phyloP scores from a whole-genome alignment of 208 protist species.

The Acanthamoeba royreba region DNA sequence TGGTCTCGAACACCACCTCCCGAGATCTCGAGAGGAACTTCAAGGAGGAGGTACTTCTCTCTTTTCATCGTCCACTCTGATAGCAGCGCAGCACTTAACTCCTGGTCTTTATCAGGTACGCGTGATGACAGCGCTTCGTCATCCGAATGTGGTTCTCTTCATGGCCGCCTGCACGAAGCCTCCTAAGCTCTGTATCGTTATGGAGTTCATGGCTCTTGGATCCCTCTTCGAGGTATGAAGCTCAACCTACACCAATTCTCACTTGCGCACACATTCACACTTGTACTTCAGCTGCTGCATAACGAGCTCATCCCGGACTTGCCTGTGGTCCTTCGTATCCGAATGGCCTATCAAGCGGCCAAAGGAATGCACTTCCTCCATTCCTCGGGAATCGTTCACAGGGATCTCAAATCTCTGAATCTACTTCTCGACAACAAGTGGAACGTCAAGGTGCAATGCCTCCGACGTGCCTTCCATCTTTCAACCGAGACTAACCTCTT shows the following conservation, averaged over 20 bases:
- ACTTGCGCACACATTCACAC: too few species aligned
- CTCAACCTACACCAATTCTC: too few species aligned
- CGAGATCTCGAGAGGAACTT: background rate
- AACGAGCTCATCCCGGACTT: background rate
- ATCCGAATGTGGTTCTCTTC: constrained; percentile 68
- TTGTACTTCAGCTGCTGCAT: background rate
- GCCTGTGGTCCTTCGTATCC: background rate
- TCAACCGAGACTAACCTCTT: background rate
- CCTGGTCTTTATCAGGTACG: too few species aligned
- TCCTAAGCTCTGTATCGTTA: background rate
- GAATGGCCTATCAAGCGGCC: background rate
- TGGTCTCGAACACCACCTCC: background rate
- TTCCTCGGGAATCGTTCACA: constrained; percentile 13
- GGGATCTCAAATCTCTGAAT: background rate
- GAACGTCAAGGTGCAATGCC: background rate
- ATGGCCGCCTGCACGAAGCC: constrained; percentile 53
- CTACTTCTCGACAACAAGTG: background rate
- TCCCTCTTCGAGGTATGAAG: background rate
- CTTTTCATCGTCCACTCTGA: too few species aligned
- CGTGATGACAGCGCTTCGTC: constrained; percentile 54
- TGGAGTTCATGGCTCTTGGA: too few species aligned
- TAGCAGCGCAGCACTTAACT: too few species aligned
- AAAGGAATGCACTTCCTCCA: constrained; percentile 40
- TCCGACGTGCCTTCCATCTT: background rate
- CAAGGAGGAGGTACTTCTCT: too few species aligned